Base-by-base conservation (phyloP, 192 early-diverging fungal genomes). In the Linnemannia zychae region DNA sequence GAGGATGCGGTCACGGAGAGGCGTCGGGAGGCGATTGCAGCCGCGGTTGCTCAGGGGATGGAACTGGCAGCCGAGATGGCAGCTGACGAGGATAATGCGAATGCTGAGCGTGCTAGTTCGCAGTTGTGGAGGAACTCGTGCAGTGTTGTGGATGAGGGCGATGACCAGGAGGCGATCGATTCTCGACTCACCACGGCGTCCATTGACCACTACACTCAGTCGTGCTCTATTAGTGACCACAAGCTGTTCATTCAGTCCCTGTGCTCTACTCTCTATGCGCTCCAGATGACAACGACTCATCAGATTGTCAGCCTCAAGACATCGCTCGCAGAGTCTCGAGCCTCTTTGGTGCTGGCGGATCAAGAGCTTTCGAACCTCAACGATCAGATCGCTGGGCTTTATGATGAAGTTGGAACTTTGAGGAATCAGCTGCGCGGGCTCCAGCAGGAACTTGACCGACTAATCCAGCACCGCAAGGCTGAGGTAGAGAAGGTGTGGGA, bases 401-500 rank as follows among this genome's bases (percentile, higher is more conserved):
- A 87, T 52, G 89, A 91, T 34, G 89, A 91, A 28, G 86, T 90
- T 3, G 89, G 88, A 16, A 87, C 88, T 12, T 81, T 91, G 0
- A 81, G 88, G 17, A 86, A 77, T 33, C 87, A 89, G 44, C 81
- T 91, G 16, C 86, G 80, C 67, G 82, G 63, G 0, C 75, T 91
- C 7, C 87, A 90, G 44, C 80, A 85, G 7, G 90, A 90, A 53
- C 78, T 91, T 2, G 89, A 90, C 66, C 88, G 79, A 1, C 71
- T 91, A 60, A 88, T 91, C 9, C 84, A 87, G 71, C 86, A 87
- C 34, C 81, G 89, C 31, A 90, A 90, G 71, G 87, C 86, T 34
- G 90, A 91, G 48, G 87, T 91, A 0, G 82, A 88, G 28, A 90
- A 90, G 63, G 88, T 91, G 1, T 90, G 90, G 90, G 89, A 91